Evolutionary conservation across 495 filamentous ascomycete genomes (phyloP), one percentile per base, ranked within the genome.

Genomic region (Lasiosphaeria ovina): DNA sequence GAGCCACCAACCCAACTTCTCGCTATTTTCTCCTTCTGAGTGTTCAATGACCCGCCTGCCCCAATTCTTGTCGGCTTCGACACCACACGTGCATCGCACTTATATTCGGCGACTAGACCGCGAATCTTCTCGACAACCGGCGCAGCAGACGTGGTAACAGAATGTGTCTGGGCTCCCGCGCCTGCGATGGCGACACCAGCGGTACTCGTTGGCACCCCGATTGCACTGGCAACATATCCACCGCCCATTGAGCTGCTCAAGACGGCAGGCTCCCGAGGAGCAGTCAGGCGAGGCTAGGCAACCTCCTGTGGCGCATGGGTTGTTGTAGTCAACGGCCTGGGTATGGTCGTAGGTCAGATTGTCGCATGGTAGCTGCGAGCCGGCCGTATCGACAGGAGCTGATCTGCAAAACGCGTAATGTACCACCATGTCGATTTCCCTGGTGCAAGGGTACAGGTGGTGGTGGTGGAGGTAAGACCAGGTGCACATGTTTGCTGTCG

Each of bases 211-310:
- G 7, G 69, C 73, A 4, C 72, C 74, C 1, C 78, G 69, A 4
- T 63, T 59, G 49, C 78, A 81, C 36, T 62, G 68, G 64, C 77
- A 81, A 51, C 77, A 81, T 33, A 59, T 61, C 77, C 78, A 81
- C 14, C 71, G 53, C 3, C 76, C 75, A 17, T 68, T 69, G 14
- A 77, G 70, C 24, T 77, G 71, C 32, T 70, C 69, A n/a, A 77
- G 69, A n/a, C 76, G 60, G 60, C 78, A 81, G 33, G 64, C 68
- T 6, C 76, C 76, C 4, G 74, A 74, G 24, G 62, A 66, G 62
- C 78, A 81, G 50, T 77, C 65, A n/a, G 72, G 72, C 3, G 69
- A 72, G 14, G 70, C 51, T 24, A 76, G 69, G 67, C 78, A 81
- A 36, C 70, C 72, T 0, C 76, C 76, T 4, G 75, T 61, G 14